phyloP scores from a whole-genome alignment of 148 eudicot species.

The Suaeda aralocaspica region DNA sequence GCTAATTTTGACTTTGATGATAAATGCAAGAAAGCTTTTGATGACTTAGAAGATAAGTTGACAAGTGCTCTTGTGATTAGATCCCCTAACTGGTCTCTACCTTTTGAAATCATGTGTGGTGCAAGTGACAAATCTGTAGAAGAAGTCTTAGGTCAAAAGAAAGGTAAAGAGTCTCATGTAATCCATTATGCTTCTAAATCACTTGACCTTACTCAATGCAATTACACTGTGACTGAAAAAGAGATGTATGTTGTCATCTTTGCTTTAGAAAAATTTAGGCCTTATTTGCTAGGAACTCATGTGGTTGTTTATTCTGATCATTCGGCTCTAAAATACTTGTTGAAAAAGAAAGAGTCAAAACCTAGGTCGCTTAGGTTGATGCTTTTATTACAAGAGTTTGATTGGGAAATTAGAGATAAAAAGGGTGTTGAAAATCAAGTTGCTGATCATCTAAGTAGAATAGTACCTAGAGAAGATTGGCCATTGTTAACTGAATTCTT shows the following conservation, averaged over 20 bases:
- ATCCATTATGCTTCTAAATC: slow-evolving; percentile 19
- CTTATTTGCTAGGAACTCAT: slow-evolving; percentile 1
- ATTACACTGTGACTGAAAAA: slow-evolving; percentile 11
- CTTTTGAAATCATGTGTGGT: slow-evolving; percentile 14
- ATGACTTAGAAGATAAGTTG: not conserved
- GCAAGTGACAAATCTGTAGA: slow-evolving; percentile 9
- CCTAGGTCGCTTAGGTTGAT: not conserved
- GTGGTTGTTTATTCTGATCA: not conserved
- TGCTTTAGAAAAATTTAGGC: slow-evolving; percentile 11
- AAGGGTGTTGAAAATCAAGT: not conserved
- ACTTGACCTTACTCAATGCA: slow-evolving; percentile 6
- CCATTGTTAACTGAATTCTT: not conserved
- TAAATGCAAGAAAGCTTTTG: slow-evolving; percentile 8
- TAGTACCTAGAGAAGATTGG: not conserved
- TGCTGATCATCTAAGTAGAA: slow-evolving; percentile 12
- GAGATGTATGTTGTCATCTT: slow-evolving; percentile 3
- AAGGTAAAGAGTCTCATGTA: not conserved
- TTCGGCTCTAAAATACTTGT: not conserved
- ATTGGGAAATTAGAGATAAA: not conserved
- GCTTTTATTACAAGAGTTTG: not conserved
- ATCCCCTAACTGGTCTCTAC: not conserved
- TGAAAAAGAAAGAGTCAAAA: slow-evolving; percentile 4
- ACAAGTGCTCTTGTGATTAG: not conserved
- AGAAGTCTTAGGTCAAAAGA: slow-evolving; percentile 8
- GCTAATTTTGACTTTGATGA: not conserved